Evolutionary conservation across 768 basidiomycete species (phyloP), one percentile per base, ranked within the genome.

Genomic region (Infundibulicybe gibba): DNA sequence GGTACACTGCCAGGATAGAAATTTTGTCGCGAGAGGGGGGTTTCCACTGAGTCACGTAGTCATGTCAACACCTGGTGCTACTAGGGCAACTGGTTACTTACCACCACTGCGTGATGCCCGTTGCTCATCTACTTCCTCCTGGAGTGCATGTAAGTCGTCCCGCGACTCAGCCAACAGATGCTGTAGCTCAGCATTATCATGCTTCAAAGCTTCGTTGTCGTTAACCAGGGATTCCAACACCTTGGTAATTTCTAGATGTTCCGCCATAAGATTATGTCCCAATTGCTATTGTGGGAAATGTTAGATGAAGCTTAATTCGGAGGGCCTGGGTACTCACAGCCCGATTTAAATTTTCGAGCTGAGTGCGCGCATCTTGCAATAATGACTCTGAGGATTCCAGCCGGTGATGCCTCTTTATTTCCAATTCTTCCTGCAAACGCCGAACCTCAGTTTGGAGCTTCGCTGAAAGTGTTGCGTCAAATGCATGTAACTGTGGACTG

Each of bases 201-300:
- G 81, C 62, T 89, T 90, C 44, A 94, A 67, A 19, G 74, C 74
- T 54, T 94, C 89, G 55, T 93, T 95, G 56, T 90, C 89, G 31
- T 83, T 80, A 6, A 94, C 91, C 25, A 95, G 72, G n/a, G 85
- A 81, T 60, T 92, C 90, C 12, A 97, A 68, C 11, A 93, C 81
- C 45, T 73, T 69, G 31, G 75, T 81, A 14, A 90, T 66, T 55
- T 88, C 86, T 13, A 75, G 63, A 44, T 83, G 74, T 41, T 81
- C 80, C 19, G 63, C 58, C 51, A 67, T 60, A 12, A 25, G 25
- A 25, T 25, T 62, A 42, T 66, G 58, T 19, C 69, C 65, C 15
- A 70, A 49, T 63, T 77, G 65, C 74, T 74, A 47, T 46, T 42
- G 39, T 32, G 21, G 35, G 43, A 48, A 40, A 52, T 37, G 54